Base-by-base conservation (phyloP, 2,329 filamentous ascomycete species). In the Remersonia thermophila region DNA sequence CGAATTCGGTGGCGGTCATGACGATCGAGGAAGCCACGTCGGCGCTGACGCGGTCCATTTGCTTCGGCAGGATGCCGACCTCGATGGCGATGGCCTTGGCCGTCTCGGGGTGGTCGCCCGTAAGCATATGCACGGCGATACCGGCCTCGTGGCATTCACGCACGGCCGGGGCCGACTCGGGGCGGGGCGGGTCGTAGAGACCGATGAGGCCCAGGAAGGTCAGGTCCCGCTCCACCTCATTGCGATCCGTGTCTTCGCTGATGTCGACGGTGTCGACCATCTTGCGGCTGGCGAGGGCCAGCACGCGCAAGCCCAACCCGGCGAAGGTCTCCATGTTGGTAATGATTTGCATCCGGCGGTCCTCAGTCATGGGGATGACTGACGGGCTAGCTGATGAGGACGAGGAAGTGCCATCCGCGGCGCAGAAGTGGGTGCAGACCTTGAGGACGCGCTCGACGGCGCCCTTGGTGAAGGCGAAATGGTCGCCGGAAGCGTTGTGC, bases 161-260 rank as follows among this genome's bases (percentile, higher is more conserved):
- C 14, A 81, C 74, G 2, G 76, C 74, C 2, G 62, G 69, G 10
- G 69, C 70, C 12, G 78, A 79, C 50, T 83, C 80, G 1, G 68
- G 59, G 7, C 80, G 74, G 36, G 80, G 80, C 11, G 80, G 80
- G 45, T 85, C 80, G 49, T 83, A 83, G 3, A 85, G 67, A 25
- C 79, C 80, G 27, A 80, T 74, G 3, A 85, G 66, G 35, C 80
- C 80, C 10, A 80, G 65, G 51, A 80, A 81, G 17, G 62, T 63
- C 20, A 84, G 63, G 13, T 68, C 56, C 2, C 54, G 57, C 50
- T 83, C 79, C 23, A 77, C 65, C 16, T 57, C 54, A 25, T 60
- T 57, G 32, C 78, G 75, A 31, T 69, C 33, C 3, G 38, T 47
- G 13, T 47, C 45, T 31, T 48, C 46, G 33, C n/a, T 37, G 27